Conservation (phyloP, 2,329 filamentous ascomycete genomes). For the Magnaporthiopsis incrustans region DNA sequence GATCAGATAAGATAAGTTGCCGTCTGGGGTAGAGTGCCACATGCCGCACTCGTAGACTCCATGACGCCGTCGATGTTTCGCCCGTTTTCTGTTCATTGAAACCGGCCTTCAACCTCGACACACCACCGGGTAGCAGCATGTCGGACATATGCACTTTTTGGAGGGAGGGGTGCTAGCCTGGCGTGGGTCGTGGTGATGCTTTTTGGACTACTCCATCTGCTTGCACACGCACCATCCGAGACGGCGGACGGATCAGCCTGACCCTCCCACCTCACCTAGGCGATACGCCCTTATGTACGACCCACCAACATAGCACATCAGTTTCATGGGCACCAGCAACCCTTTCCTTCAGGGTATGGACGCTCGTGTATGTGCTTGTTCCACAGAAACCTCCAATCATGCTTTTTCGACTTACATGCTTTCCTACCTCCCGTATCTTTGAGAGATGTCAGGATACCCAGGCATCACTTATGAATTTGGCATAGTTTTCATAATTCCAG, state of each 20-base stretch:
- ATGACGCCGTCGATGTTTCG: background rate
- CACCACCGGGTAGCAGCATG: conserved; percentile 7
- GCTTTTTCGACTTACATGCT: too few relatives aligned
- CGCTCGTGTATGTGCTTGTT: background rate
- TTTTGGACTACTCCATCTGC: background rate
- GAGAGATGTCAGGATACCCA: too few relatives aligned
- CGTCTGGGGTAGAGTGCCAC: conserved; percentile 9
- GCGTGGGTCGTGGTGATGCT: background rate
- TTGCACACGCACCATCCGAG: background rate
- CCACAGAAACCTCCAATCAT: background rate
- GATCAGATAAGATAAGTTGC: conserved; percentile 17
- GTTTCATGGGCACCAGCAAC: too few relatives aligned
- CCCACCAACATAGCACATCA: background rate
- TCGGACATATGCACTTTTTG: background rate
- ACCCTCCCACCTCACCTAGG: background rate
- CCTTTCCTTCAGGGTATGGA: too few relatives aligned
- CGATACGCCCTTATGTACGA: background rate
- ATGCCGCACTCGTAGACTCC: background rate
- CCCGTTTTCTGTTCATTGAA: conserved; percentile 1
- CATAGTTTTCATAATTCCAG: too few relatives aligned
- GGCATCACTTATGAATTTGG: too few relatives aligned
- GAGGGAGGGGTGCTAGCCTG: background rate
- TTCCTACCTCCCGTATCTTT: too few relatives aligned
- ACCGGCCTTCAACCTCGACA: conserved; percentile 15
- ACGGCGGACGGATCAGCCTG: too few relatives aligned